Evolutionary conservation across 495 filamentous ascomycete species (phyloP), one percentile per base, ranked within the genome.

Genomic region (Annulohypoxylon moriforme): DNA sequence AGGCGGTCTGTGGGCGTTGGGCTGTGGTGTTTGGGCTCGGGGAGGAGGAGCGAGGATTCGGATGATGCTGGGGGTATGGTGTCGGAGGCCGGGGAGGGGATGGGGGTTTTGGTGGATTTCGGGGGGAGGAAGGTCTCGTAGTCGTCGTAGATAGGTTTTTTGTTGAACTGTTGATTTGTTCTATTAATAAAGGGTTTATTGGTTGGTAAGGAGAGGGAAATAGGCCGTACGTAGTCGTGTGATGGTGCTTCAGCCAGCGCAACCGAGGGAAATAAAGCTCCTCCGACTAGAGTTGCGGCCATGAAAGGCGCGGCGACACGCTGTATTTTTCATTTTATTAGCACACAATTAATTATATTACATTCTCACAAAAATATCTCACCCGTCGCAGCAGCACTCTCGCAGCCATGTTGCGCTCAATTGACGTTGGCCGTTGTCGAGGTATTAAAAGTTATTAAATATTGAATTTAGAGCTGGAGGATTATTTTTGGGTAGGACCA

Each of bases 1-100:
- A 99, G 87, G 63, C 94, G 91, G 78, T 97, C 95, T 56, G 96
- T 98, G 14, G 93, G 95, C 11, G 95, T 94, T 14, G 93, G 92
- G 58, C 85, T 83, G 67, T 84, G 82, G 16, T 82, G 75, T 68
- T 76, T 72, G 42, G 67, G 81, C 69, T 76, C 50, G 40, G 66
- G 50, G 67, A 67, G 8, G 70, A 67, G 9, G 29, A 36, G 65
- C 61, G 55, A 60, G 16, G 42, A 72, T 40, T 46, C 53, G 40
- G 71, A 71, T 6, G 72, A 68, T 49, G 79, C 42, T 50, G 61
- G 57, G 64, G 74, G 56, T 72, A 71, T 72, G 36, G 71, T 76
- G 42, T 72, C 71, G 31, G 74, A 76, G 49, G 69, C 68, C 40
- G 70, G 75, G 55, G 77, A 77, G 57, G 67, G 71, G 67, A 72